These are phyloP conservation scores for Lepiota brunneoincarnata DNA, from an alignment of 768 basidiomycete genomes.

Conservation along the genomic window DNA sequence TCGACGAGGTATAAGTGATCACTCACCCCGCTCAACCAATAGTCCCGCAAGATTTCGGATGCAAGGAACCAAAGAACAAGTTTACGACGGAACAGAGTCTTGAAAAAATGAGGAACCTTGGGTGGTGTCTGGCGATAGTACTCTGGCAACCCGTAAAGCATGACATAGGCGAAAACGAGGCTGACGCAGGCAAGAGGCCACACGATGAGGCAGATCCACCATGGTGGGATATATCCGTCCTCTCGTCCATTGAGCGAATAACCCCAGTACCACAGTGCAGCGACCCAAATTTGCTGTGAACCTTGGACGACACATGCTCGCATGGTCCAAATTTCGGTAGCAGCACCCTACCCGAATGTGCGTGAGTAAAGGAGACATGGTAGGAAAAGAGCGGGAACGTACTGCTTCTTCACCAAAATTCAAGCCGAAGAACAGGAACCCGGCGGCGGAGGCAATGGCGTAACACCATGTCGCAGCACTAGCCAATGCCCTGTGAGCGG, in stretches of 20 bases:
- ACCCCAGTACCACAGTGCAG: conserved; percentile 96
- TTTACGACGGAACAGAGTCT: conserved; percentile 85
- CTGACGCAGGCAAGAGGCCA: conserved; percentile 83
- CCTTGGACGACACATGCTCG: conserved; percentile 93
- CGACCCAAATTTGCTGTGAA: conserved; percentile 94
- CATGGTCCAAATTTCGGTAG: conserved; percentile 91
- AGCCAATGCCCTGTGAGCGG: conserved; percentile 64
- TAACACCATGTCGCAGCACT: conserved; percentile 88
- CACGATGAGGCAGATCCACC: conserved; percentile 78
- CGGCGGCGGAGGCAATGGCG: conserved; percentile 88
- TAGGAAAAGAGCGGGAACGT: conserved; percentile 20
- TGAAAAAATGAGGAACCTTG: conserved; percentile 90
- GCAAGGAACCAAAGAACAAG: conserved; percentile 94
- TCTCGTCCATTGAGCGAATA: conserved; percentile 61
- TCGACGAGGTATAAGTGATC: neutral
- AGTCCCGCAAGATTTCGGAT: conserved; percentile 88
- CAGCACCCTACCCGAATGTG: conserved; percentile 66
- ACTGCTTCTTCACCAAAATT: conserved; percentile 98
- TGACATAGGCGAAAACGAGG: conserved; percentile 75
- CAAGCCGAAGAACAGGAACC: conserved; percentile 91
- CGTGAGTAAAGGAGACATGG: conserved; percentile 7
- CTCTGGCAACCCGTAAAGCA: conserved; percentile 89
- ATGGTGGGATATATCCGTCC: conserved; percentile 60
- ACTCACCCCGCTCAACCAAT: conserved; percentile 85
- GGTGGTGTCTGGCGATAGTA: conserved; percentile 93